Evolutionary conservation across 305 asterid species (phyloP).

Genomic region (Solanum hybrid): DNA sequence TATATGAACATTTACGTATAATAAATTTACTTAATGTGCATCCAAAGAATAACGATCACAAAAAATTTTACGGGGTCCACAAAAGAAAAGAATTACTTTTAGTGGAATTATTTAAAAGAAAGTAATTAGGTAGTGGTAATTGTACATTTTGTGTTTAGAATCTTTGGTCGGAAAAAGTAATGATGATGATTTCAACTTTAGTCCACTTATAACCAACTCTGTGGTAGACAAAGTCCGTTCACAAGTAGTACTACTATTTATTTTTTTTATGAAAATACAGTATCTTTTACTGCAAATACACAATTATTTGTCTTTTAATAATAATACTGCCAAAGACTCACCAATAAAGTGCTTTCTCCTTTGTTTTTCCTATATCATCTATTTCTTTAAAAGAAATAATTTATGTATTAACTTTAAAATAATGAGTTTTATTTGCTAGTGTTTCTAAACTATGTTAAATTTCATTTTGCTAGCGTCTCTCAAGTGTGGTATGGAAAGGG

Average conservation of each 20-base stretch:
- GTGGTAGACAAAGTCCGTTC: not conserved
- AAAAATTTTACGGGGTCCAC: not conserved
- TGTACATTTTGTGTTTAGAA: not conserved
- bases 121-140: not conserved
- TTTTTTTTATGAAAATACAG: not conserved
- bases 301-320: not conserved
- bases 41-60: too few species aligned
- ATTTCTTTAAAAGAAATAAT: not conserved
- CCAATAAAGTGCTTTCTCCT: not conserved
- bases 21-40: too few species aligned
- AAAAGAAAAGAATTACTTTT: not conserved
- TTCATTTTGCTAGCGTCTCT: not conserved
- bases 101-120: not conserved
- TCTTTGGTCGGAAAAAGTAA: conserved; percentile 1
- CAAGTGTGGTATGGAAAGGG: rapidly evolving
- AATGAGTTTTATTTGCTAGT: not conserved
- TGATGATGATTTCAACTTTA: not conserved
- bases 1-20: too few species aligned
- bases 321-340: not conserved
- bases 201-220: not conserved
- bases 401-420: not conserved
- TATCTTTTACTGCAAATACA: not conserved
- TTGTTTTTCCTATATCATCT: not conserved
- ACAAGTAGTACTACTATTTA: not conserved
- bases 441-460: not conserved